These are phyloP conservation scores for Themeda triandra DNA, from an alignment of 176 grass and related monocot genomes.

Conservation along the genomic window DNA sequence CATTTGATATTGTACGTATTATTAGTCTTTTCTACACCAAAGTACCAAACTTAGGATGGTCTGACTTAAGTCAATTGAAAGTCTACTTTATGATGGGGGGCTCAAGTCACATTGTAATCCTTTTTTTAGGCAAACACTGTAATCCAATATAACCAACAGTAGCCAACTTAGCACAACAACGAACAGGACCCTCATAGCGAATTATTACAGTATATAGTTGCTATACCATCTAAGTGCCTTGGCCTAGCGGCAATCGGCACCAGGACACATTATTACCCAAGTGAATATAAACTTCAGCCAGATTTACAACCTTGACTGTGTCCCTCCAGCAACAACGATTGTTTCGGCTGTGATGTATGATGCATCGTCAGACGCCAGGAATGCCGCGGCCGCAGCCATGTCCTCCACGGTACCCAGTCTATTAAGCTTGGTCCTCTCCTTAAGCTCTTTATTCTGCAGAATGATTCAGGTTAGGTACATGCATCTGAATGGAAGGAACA, in stretches of 20 bases:
- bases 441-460: conserved; percentile 68
- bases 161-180: background rate
- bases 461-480: conserved; percentile 19
- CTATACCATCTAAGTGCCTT: background rate
- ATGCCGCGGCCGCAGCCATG: conserved; percentile 71
- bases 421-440: conserved; percentile 55
- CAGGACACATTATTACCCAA: conserved; percentile 3
- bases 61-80: background rate
- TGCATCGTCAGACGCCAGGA: conserved; percentile 82
- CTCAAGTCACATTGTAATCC: background rate
- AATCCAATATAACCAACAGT: background rate
- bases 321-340: conserved; percentile 76
- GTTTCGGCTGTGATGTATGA: conserved; percentile 94
- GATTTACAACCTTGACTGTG: conserved; percentile 51
- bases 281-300: background rate
- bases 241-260: background rate
- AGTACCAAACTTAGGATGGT: background rate
- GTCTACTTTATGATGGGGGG: background rate
- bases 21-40: background rate
- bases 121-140: too few species aligned
- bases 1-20: background rate
- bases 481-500: conserved; percentile 9
- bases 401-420: conserved; percentile 77
- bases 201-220: conserved; percentile 12
- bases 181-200: background rate